A percentile compares a stretch with the other conserved stretches of the same genome.
phyloP scores from a whole-genome alignment of 2,329 filamentous ascomycete species.

The Diaporthe humulicola region DNA sequence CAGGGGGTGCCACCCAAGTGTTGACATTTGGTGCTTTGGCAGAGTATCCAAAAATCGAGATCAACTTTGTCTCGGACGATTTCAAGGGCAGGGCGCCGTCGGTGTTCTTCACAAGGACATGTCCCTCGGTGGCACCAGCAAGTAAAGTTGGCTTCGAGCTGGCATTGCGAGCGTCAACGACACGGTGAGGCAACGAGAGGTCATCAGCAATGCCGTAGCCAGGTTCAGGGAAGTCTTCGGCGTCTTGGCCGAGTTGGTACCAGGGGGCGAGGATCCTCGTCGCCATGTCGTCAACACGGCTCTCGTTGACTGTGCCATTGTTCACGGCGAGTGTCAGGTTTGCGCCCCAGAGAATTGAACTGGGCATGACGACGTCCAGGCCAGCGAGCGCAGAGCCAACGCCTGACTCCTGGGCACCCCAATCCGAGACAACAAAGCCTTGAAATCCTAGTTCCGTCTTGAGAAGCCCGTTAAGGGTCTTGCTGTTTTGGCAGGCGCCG shows the following conservation, averaged over 20 bases:
- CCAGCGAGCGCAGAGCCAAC: slow-evolving; percentile 74
- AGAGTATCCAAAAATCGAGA: slow-evolving; percentile 74
- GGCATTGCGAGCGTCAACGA: slow-evolving; percentile 68
- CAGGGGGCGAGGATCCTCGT: slow-evolving; percentile 63
- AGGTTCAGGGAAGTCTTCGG: slow-evolving; percentile 59
- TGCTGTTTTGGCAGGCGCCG: slow-evolving; percentile 78
- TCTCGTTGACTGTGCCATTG: slow-evolving; percentile 69
- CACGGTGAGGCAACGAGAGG: slow-evolving; percentile 62
- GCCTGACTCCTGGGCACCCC: slow-evolving; percentile 75
- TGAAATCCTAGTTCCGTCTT: slow-evolving; percentile 73
- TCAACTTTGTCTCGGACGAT: slow-evolving; percentile 53
- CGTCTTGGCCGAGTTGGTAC: slow-evolving; percentile 68
- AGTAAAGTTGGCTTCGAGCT: slow-evolving; percentile 57
- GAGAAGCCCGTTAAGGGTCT: slow-evolving; percentile 75
- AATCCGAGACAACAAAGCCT: slow-evolving; percentile 78
- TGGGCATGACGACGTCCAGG: slow-evolving; percentile 80
- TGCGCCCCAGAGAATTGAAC: slow-evolving; percentile 52
- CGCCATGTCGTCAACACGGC: slow-evolving; percentile 70
- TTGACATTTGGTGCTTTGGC: slow-evolving; percentile 58
- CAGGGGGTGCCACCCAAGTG: slow-evolving; percentile 50
- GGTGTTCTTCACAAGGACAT: slow-evolving; percentile 74
- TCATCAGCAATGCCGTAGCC: slow-evolving; percentile 66
- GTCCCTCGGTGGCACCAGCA: slow-evolving; percentile 72
- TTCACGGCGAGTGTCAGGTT: slow-evolving; percentile 72
- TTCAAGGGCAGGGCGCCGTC: slow-evolving; percentile 68